Percentiles rank a stretch among this genome's conserved stretches.
These are phyloP conservation scores for Ustilago vetiveriae DNA, from an alignment of 1,284 basidiomycete genomes.

Conservation along the genomic window DNA sequence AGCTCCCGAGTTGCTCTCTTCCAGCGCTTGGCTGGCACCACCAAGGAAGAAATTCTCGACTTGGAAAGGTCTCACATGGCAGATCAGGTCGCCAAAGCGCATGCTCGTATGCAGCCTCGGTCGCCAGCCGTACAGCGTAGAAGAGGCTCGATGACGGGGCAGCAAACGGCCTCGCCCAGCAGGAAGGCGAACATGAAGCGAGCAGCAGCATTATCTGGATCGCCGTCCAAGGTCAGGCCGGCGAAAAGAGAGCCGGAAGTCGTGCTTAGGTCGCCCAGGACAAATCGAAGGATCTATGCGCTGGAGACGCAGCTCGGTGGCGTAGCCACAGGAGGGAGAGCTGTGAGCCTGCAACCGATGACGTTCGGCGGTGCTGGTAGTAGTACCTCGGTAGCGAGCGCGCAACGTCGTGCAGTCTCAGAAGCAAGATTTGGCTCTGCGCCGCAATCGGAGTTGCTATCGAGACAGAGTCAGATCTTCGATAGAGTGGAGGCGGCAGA, in stretches of 20 bases:
- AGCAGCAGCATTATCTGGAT: slow-evolving; percentile 3
- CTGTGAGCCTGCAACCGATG: slow-evolving; percentile 13
- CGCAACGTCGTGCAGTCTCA: slow-evolving; percentile 7
- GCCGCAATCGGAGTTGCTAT: not conserved
- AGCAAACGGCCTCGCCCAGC: not conserved
- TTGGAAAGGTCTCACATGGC: slow-evolving; percentile 13
- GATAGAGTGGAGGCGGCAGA: not conserved
- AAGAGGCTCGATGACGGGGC: not conserved
- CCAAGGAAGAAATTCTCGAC: slow-evolving; percentile 7
- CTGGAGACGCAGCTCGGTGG: slow-evolving; percentile 36
- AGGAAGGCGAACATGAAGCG: slow-evolving; percentile 1
- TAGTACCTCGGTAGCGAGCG: not conserved
- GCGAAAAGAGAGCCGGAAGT: not conserved
- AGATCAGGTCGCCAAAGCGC: slow-evolving; percentile 23
- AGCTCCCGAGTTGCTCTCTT: slow-evolving; percentile 13
- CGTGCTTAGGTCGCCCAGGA: slow-evolving; percentile 26
- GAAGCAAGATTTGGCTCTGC: slow-evolving; percentile 1
- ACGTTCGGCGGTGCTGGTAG: not conserved
- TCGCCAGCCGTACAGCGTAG: not conserved
- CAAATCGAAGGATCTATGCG: slow-evolving; percentile 42
- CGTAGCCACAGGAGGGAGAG: not conserved
- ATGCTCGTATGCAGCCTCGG: slow-evolving; percentile 18
- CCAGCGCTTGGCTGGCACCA: slow-evolving; percentile 32
- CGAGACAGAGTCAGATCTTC: not conserved
- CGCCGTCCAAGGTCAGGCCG: not conserved